Percentiles rank a stretch among this genome's conserved stretches.
Evolutionary conservation across 2,329 filamentous ascomycete species (phyloP).

Genomic region (Zelopaecilomyces penicillatus): DNA sequence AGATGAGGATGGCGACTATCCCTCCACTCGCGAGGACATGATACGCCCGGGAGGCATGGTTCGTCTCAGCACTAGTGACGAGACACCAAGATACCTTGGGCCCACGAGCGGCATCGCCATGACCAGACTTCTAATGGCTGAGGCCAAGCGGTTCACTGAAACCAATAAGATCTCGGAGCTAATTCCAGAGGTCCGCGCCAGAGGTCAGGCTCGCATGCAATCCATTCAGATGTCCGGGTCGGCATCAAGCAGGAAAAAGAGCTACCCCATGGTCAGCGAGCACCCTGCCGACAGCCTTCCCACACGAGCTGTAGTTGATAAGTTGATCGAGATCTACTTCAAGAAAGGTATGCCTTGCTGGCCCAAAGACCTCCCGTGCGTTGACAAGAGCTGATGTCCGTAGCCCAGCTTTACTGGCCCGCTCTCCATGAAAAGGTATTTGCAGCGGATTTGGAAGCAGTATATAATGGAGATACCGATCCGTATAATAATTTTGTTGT

Average conservation of each 20-base stretch:
- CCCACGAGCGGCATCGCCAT: constrained; percentile 94
- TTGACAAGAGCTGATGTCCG: constrained; percentile 9
- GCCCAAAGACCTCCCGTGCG: not conserved
- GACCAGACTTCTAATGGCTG: constrained; percentile 89
- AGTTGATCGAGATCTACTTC: constrained; percentile 76
- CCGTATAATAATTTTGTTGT: constrained; percentile 82
- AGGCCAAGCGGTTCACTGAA: constrained; percentile 88
- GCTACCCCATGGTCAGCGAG: constrained; percentile 84
- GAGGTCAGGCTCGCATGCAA: constrained; percentile 48
- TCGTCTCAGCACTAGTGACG: constrained; percentile 74
- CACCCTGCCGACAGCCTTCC: constrained; percentile 71
- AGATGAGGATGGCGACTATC: constrained; percentile 62
- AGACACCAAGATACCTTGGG: constrained; percentile 79
- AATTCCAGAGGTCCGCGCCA: constrained; percentile 64
- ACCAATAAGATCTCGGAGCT: constrained; percentile 87
- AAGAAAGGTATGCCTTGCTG: constrained; percentile 56
- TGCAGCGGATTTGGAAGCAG: constrained; percentile 65
- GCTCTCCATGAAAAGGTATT: constrained; percentile 79
- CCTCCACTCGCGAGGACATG: constrained; percentile 71
- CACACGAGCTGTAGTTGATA: constrained; percentile 63
- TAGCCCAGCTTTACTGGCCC: constrained; percentile 83
- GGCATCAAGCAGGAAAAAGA: constrained; percentile 61
- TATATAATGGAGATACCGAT: constrained; percentile 68
- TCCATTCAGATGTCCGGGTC: constrained; percentile 45
- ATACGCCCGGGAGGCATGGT: constrained; percentile 81